Evolutionary conservation across 2,329 filamentous ascomycete species (phyloP), one percentile per base, ranked within the genome.

Genomic region (Talaromyces islandicus): DNA sequence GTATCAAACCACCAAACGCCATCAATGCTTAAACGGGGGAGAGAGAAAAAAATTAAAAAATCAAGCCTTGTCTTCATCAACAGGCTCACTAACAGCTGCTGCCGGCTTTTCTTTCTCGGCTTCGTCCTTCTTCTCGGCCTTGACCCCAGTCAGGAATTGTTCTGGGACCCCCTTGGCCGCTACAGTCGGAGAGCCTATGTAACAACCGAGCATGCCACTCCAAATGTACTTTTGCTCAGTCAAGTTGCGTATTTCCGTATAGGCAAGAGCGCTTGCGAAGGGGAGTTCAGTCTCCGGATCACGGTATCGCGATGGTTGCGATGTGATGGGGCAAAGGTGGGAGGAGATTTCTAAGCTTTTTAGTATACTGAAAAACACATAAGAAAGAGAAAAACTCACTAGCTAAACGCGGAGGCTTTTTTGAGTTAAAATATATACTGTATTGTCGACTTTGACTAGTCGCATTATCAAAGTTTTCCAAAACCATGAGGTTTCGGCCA

Each of bases 201-300:
- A 99, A 17, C 88, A 90, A 6, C 90, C 92, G 30, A 96, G 75
- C 66, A 94, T 80, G 30, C 81, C 81, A 71, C 92, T 96, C 90
- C 91, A 99, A 60, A 85, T 85, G 72, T 92, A 92, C 51, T 90
- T 86, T 50, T 91, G 89, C 1, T 80, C 83, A 57, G 85, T 77
- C 14, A 96, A 81, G 59, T 88, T 85, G 68, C 90, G 88, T 52
- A 97, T 88, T 72, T 95, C 87, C 29, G 73, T 70, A 76, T 92
- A 97, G 0, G 92, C 92, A 63, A 88, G 84, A 50, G 85, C 80
- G 71, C 93, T 93, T 64, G 85, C 83, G 75, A 93, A 99, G 0
- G 88, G 85, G 17, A 97, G 81, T 0, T 90, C 90, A 0, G 93
- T 97, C 66, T 85, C 83, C 0, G 92, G 91, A 72, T 99, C 94